A percentile compares a stretch with the other conserved stretches of the same genome.
These are phyloP conservation scores for Russula sp. DNA, from an alignment of 768 basidiomycete genomes.

Conservation along the genomic window DNA sequence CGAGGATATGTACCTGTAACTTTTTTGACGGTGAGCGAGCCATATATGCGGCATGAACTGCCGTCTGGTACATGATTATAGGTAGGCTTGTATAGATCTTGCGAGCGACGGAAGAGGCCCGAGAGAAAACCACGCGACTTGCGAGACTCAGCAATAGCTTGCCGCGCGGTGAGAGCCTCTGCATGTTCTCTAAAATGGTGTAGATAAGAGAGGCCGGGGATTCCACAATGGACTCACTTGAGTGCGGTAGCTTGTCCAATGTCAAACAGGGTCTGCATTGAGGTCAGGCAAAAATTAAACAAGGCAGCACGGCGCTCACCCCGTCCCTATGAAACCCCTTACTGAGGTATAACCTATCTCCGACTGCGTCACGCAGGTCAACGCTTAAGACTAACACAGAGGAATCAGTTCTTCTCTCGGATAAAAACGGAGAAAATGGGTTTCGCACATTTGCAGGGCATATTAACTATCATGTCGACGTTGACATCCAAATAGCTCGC, in stretches of 20 bases:
- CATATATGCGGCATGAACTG: constrained; percentile 82
- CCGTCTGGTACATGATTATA: constrained; percentile 66
- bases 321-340: constrained; percentile 81
- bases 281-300: constrained; percentile 3
- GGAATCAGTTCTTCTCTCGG: constrained; percentile 5
- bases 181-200: constrained; percentile 54
- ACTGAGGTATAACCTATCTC: constrained; percentile 84
- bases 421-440: not conserved
- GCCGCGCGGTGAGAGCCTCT: constrained; percentile 58
- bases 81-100: constrained; percentile 62
- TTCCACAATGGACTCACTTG: constrained; percentile 38
- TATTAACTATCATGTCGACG: constrained; percentile 88
- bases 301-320: constrained; percentile 42
- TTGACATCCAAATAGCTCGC: constrained; percentile 75
- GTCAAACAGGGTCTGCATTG: constrained; percentile 69
- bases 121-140: constrained; percentile 72
- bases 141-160: constrained; percentile 70
- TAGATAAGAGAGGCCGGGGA: constrained; percentile 28
- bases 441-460: constrained; percentile 86
- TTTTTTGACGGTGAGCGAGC: constrained; percentile 78
- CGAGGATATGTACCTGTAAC: constrained; percentile 63
- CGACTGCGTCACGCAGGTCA: constrained; percentile 90
- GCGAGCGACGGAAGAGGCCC: constrained; percentile 46
- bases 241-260: constrained; percentile 74
- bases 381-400: constrained; percentile 65